Evolutionary conservation across 2,329 filamentous ascomycete genomes (phyloP).

Genomic region (Emydomyces testavorans): DNA sequence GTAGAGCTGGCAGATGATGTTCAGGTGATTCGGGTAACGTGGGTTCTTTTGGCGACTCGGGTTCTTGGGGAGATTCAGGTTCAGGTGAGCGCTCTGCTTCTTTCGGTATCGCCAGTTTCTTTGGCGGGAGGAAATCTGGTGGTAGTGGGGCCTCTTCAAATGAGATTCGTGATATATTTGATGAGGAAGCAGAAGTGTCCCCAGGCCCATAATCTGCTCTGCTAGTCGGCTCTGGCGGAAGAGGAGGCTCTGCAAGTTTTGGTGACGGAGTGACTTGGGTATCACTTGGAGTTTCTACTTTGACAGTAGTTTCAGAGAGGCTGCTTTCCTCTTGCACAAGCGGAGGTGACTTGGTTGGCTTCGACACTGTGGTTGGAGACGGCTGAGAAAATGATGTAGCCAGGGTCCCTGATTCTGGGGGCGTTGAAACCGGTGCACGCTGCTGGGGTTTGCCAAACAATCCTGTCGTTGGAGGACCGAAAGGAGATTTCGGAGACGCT

Average conservation of each 20-base stretch:
- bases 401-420: neutral
- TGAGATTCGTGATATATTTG: conserved; percentile 31
- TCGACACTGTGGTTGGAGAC: conserved; percentile 22
- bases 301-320: conserved; percentile 24
- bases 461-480: neutral
- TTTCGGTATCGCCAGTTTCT: conserved; percentile 9
- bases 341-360: conserved; percentile 23
- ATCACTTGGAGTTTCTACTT: conserved; percentile 25
- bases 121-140: conserved; percentile 17
- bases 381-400: conserved; percentile 11
- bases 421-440: neutral
- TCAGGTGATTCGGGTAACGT: neutral
- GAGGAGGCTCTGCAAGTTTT: conserved; percentile 28
- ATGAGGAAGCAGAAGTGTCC: conserved; percentile 40
- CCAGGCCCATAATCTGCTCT: conserved; percentile 37
- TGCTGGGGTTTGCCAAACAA: conserved; percentile 3
- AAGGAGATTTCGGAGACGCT: conserved; percentile 17
- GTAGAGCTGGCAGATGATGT: conserved; percentile 20
- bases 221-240: conserved; percentile 40
- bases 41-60: conserved; percentile 1
- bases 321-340: conserved; percentile 27
- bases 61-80: neutral
- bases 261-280: conserved; percentile 24
- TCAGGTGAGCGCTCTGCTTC: conserved; percentile 6
- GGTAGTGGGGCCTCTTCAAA: conserved; percentile 33